Conservation (phyloP, 257 asterid genomes). For the Haberlea rhodopensis region DNA sequence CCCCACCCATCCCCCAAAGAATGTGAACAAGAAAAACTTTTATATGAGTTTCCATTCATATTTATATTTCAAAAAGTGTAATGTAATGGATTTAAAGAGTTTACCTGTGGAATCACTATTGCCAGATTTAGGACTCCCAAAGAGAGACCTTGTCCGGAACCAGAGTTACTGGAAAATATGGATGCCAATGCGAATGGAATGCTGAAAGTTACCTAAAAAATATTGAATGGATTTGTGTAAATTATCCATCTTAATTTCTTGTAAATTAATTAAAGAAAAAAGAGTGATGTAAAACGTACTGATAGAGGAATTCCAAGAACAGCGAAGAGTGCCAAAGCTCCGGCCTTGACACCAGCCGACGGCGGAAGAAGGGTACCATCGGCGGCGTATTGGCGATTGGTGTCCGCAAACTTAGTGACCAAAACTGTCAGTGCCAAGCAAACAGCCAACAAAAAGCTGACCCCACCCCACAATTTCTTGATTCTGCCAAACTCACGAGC, state of each 20-base stretch:
- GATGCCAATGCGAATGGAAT: conserved; percentile 95
- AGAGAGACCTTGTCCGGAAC: conserved; percentile 86
- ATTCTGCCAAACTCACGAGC: conserved; percentile 54
- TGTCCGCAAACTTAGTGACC: conserved; percentile 60
- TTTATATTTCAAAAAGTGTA: neutral
- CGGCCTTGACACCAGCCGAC: conserved; percentile 41
- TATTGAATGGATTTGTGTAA: neutral
- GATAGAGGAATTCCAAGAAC: conserved; percentile 82
- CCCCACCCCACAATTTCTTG: conserved; percentile 70
- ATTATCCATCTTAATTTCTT: too few species aligned
- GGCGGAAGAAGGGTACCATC: conserved; percentile 37
- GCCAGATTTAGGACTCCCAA: conserved; percentile 83
- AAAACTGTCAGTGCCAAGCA: conserved; percentile 69
- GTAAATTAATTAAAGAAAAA: neutral
- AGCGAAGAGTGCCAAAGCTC: conserved; percentile 63
- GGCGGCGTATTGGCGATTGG: conserved; percentile 32
- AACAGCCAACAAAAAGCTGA: conserved; percentile 62
- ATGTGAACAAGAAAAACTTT: neutral
- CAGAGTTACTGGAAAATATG: conserved; percentile 66
- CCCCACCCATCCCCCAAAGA: neutral
- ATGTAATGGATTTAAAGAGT: neutral
- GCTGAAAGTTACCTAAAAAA: conserved; percentile 61
- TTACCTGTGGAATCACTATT: conserved; percentile 79
- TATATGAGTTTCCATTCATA: neutral
- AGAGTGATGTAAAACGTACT: conserved; percentile 35